phyloP scores from a whole-genome alignment of 2,329 filamentous ascomycete species.

The Trichoderma sp. region DNA sequence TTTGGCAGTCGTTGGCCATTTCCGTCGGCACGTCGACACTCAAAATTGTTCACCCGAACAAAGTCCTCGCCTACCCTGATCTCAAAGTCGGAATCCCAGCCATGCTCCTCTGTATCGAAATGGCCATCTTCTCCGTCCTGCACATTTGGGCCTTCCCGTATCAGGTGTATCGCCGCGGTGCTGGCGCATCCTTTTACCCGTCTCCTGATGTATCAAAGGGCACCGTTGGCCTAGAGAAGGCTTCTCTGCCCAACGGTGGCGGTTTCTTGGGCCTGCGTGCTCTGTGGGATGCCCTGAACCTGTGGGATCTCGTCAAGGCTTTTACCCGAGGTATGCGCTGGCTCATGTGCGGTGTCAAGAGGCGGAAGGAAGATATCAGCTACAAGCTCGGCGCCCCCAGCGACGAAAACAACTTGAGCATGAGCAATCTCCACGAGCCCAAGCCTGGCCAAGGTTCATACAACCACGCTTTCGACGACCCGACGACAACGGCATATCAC shows the following conservation, averaged over 20 bases:
- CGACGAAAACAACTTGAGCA: constrained; percentile 38
- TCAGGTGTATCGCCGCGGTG: constrained; percentile 61
- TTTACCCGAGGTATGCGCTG: constrained; percentile 76
- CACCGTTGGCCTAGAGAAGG: constrained; percentile 47
- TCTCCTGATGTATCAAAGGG: constrained; percentile 45
- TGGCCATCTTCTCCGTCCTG: constrained; percentile 76
- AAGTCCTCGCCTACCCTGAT: constrained; percentile 68
- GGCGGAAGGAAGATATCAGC: constrained; percentile 55
- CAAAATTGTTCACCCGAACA: constrained; percentile 61
- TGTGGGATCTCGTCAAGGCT: constrained; percentile 81
- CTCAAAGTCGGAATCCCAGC: constrained; percentile 80
- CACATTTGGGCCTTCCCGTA: constrained; percentile 84
- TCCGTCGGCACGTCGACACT: constrained; percentile 58
- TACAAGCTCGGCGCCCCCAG: constrained; percentile 44
- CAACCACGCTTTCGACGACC: constrained; percentile 17
- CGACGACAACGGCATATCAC: constrained; percentile 27
- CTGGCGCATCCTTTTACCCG: constrained; percentile 51
- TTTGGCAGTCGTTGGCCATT: constrained; percentile 71
- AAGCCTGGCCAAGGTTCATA: constrained; percentile 26
- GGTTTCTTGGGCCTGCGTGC: constrained; percentile 67
- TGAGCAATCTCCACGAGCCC: constrained; percentile 42
- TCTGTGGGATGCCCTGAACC: constrained; percentile 71
- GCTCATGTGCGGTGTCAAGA: constrained; percentile 73
- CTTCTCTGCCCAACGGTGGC: constrained; percentile 57
- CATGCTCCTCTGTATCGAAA: constrained; percentile 78